Percentiles rank a stretch among this genome's conserved stretches.
These are phyloP conservation scores for Phoma sp. DNA, from an alignment of 2,329 filamentous ascomycete species.

Conservation along the genomic window DNA sequence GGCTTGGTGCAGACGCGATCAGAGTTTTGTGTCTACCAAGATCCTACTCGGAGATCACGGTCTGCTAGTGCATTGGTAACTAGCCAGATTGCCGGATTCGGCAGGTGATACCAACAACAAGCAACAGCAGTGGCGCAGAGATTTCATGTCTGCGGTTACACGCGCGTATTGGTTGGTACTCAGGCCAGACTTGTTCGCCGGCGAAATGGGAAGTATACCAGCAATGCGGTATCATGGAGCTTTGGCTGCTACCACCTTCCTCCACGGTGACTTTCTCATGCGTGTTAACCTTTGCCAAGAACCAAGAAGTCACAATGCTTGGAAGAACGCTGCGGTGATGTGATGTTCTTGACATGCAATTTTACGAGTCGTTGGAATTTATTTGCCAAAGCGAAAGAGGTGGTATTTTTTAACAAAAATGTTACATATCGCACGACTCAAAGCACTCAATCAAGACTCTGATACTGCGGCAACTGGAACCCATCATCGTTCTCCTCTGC, in stretches of 20 bases:
- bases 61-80: constrained; percentile 4
- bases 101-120: constrained; percentile 11
- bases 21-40: constrained; percentile 6
- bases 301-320: constrained; percentile 5
- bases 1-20: not conserved
- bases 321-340: not conserved
- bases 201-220: not conserved
- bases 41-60: constrained; percentile 3
- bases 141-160: constrained; percentile 15
- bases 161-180: constrained; percentile 5
- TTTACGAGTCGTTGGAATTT: not conserved
- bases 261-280: not conserved
- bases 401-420: not conserved
- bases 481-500: constrained; percentile 20
- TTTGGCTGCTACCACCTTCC: constrained; percentile 7
- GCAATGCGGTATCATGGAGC: constrained; percentile 1
- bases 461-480: constrained; percentile 25
- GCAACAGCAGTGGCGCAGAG: constrained; percentile 2
- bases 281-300: constrained; percentile 1
- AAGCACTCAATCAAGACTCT: constrained; percentile 2
- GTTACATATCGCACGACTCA: not conserved
- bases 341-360: not conserved
- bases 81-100: constrained; percentile 2
- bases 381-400: not conserved
- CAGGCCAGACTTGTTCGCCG: not conserved